phyloP scores from a whole-genome alignment of 352 stramenopile genomes.

The Phytophthora pinifolia region DNA sequence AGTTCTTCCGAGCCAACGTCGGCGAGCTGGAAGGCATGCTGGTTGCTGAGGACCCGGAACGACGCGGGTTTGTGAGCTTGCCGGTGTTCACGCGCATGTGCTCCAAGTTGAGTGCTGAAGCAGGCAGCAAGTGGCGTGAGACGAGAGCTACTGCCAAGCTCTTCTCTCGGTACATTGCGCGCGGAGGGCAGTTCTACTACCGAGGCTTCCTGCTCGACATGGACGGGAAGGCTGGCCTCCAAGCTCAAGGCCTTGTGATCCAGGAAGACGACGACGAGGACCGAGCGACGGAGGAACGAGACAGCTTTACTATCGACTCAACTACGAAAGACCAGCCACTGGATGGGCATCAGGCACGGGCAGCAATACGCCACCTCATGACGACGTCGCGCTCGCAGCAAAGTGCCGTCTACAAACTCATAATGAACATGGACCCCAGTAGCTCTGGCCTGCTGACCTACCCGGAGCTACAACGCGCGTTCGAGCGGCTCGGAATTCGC shows the following conservation, averaged over 20 bases:
- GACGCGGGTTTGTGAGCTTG: constrained; percentile 50
- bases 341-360: constrained; percentile 48
- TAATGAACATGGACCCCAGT: constrained; percentile 58
- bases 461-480: constrained; percentile 55
- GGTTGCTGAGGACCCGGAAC: constrained; percentile 40
- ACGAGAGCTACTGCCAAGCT: constrained; percentile 35
- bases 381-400: constrained; percentile 45
- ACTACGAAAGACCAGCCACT: constrained; percentile 9
- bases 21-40: constrained; percentile 43
- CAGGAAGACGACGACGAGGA: constrained; percentile 53
- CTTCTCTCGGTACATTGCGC: constrained; percentile 53
- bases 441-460: constrained; percentile 56
- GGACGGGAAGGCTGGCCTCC: constrained; percentile 46
- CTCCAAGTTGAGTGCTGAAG: constrained; percentile 32
- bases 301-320: constrained; percentile 23
- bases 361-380: constrained; percentile 55
- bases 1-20: constrained; percentile 49
- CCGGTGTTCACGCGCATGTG: constrained; percentile 46
- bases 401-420: constrained; percentile 58
- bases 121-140: constrained; percentile 40
- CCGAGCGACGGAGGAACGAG: constrained; percentile 17
- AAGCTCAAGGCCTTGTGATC: constrained; percentile 55
- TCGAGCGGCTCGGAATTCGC: constrained; percentile 56
- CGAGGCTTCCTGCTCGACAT: constrained; percentile 70
- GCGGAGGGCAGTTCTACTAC: constrained; percentile 61